phyloP scores from a whole-genome alignment of 768 basidiomycete genomes.

The Plicaturopsis crispa region DNA sequence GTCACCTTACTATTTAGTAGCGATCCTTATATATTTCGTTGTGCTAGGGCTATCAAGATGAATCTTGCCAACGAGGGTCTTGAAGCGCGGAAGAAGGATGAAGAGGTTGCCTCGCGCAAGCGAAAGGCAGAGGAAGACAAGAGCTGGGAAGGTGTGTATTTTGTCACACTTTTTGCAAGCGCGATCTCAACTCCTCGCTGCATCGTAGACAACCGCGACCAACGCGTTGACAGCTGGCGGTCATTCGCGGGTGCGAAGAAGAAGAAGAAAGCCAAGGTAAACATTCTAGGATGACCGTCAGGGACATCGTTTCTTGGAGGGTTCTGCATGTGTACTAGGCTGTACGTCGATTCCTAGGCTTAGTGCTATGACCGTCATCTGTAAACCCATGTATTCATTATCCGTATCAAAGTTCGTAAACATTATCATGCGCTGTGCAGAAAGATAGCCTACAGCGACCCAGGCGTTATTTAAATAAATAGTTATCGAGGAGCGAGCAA shows the following conservation, averaged over 20 bases:
- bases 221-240: constrained; percentile 83
- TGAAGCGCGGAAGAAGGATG: constrained; percentile 90
- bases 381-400: no score
- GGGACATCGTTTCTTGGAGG: constrained; percentile 5
- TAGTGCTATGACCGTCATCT: constrained; percentile 6
- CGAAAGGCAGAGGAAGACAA: constrained; percentile 87
- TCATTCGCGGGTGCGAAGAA: constrained; percentile 64
- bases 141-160: constrained; percentile 71
- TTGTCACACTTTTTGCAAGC: constrained; percentile 1
- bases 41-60: constrained; percentile 76
- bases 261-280: constrained; percentile 73
- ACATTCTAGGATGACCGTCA: constrained; percentile 51
- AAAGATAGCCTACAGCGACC: no score
- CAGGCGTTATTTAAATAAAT: no score
- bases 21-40: constrained; percentile 3
- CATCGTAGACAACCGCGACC: constrained; percentile 57
- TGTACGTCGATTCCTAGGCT: no score
- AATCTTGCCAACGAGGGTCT: constrained; percentile 88
- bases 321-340: constrained; percentile 15
- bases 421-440: no score
- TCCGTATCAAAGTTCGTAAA: no score
- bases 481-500: no score
- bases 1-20: constrained; percentile 1
- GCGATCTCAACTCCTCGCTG: constrained; percentile 4
- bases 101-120: constrained; percentile 69